These are phyloP conservation scores for Saururus chinensis DNA, from an alignment of 164 flowering plant genomes.

Conservation along the genomic window DNA sequence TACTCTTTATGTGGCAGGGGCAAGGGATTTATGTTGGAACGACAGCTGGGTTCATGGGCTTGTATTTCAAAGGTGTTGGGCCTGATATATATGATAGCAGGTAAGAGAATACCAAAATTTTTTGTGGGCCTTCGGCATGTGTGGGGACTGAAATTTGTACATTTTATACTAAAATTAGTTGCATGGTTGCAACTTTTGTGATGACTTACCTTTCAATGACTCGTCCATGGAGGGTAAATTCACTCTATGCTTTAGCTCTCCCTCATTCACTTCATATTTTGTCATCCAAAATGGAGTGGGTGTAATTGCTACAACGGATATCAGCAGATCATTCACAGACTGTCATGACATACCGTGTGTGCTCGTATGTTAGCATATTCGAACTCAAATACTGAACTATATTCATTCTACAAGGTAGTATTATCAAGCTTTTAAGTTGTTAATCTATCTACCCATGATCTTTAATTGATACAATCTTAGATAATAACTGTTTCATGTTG, in stretches of 20 bases:
- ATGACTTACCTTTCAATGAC: background rate
- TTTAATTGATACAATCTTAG: background rate
- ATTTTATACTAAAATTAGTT: no score
- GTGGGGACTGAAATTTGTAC: background rate
- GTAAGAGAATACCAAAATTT: background rate
- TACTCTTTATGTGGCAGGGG: conserved; percentile 8
- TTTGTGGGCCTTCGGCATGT: background rate
- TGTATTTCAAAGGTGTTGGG: background rate
- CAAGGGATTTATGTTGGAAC: background rate
- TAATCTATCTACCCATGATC: background rate
- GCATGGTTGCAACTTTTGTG: background rate
- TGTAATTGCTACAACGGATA: conserved; percentile 13
- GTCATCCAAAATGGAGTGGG: background rate
- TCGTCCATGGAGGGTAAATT: background rate
- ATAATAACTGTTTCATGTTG: background rate
- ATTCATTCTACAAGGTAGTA: conserved; percentile 19
- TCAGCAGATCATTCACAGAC: conserved; percentile 1
- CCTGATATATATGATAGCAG: background rate
- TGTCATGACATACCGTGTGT: conserved; percentile 10
- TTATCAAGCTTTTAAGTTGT: background rate
- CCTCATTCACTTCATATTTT: background rate
- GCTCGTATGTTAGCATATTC: conserved; percentile 28
- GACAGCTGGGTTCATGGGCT: background rate
- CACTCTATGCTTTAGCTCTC: background rate
- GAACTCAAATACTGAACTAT: conserved; percentile 29